phyloP scores from a whole-genome alignment of 495 filamentous ascomycete species.

The Aspergillus kassunensis region DNA sequence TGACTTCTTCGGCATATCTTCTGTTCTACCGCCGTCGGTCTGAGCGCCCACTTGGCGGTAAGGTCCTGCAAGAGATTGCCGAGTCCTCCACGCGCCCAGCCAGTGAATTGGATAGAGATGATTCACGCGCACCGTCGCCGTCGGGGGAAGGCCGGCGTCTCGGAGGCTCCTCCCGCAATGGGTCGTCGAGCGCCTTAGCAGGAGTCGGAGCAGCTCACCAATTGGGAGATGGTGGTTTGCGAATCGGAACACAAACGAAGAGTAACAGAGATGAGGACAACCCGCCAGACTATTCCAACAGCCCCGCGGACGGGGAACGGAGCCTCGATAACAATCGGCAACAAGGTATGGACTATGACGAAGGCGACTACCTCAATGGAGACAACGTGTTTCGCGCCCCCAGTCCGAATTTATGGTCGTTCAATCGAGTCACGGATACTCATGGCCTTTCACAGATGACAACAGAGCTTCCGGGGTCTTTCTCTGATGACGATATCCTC shows the following conservation, averaged over 20 bases:
- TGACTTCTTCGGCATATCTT: slow-evolving; percentile 76
- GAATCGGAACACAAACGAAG: slow-evolving; percentile 29
- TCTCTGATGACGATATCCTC: slow-evolving; percentile 34
- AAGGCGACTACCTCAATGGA: slow-evolving; percentile 25
- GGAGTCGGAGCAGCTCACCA: slow-evolving; percentile 71
- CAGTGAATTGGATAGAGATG: slow-evolving; percentile 43
- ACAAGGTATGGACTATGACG: slow-evolving; percentile 36
- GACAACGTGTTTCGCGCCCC: slow-evolving; percentile 24
- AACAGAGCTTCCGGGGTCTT: slow-evolving; percentile 23
- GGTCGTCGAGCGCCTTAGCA: slow-evolving; percentile 77
- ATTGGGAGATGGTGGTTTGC: slow-evolving; percentile 59
- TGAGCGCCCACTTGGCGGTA: slow-evolving; percentile 68
- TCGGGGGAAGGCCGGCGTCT: slow-evolving; percentile 82
- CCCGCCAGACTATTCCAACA: slow-evolving; percentile 21
- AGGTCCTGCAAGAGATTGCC: slow-evolving; percentile 65
- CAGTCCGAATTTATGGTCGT: slow-evolving; percentile 34
- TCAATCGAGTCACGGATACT: slow-evolving; percentile 30
- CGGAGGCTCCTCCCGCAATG: slow-evolving; percentile 80
- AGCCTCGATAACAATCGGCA: slow-evolving; percentile 17
- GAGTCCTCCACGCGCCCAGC: slow-evolving; percentile 44
- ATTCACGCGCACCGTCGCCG: slow-evolving; percentile 48
- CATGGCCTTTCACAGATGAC: slow-evolving; percentile 34
- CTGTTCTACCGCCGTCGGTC: slow-evolving; percentile 93
- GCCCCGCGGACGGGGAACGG: slow-evolving; percentile 20
- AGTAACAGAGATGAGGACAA: slow-evolving; percentile 28